Evolutionary conservation across 305 asterid genomes (phyloP).

Genomic region (Rubia tinctorum): DNA sequence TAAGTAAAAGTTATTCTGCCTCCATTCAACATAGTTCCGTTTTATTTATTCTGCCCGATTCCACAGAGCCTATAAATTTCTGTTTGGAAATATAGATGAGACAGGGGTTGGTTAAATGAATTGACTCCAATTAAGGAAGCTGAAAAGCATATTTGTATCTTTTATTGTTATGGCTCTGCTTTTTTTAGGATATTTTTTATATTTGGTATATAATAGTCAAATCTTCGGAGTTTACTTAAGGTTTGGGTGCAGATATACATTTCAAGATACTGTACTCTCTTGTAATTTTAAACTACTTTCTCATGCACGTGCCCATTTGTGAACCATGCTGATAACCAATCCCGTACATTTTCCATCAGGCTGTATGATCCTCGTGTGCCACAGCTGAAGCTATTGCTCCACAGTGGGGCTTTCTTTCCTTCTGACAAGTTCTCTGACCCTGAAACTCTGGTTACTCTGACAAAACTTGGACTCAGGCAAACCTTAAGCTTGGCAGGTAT

Average conservation of each 20-base stretch:
- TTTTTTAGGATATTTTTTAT: not conserved
- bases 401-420: conserved; percentile 71
- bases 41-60: not conserved
- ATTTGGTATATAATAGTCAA: not conserved
- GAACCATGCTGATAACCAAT: conserved; percentile 8
- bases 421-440: conserved; percentile 67
- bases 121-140: conserved; percentile 6
- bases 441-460: conserved; percentile 64
- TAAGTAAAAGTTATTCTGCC: not conserved
- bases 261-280: not conserved
- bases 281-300: not conserved
- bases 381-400: conserved; percentile 64
- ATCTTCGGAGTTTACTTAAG: not conserved
- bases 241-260: not conserved
- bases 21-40: not conserved
- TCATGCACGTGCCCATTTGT: not conserved
- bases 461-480: conserved; percentile 75
- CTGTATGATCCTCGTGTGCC: conserved; percentile 92
- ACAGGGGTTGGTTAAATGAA: not conserved
- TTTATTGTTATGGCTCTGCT: not conserved
- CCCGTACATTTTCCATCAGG: conserved; percentile 41
- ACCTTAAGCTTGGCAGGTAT: conserved; percentile 62
- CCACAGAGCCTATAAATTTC: not conserved
- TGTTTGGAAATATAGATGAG: not conserved
- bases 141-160: conserved; percentile 1